Base-by-base conservation (phyloP, 495 filamentous ascomycete genomes). In the Hyphodiscus hymeniophilus region DNA sequence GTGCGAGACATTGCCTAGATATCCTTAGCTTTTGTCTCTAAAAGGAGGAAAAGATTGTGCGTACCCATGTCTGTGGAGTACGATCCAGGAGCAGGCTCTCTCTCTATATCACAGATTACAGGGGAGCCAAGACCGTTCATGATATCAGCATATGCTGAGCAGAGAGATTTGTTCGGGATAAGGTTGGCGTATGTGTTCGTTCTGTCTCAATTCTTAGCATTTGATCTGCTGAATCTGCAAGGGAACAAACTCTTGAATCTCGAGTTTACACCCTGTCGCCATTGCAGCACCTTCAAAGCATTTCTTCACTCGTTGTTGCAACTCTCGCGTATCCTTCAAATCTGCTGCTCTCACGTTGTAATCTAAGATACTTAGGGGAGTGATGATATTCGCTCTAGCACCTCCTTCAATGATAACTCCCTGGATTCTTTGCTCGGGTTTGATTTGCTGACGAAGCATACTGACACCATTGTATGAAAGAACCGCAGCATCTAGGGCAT, bases 1-100 rank as follows among this genome's bases (percentile, higher is more conserved):
- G 31, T 80, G 74, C 7, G 72, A 74, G 1, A 81, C 75, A 43
- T 81, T 74, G 0, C 76, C 77, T 78, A 68, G 62, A 16, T 69
- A 58, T 33, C 24, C 1, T 35, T 21, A 35, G 34, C 24, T 23
- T 38, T 11, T 22, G 48, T 15, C 16, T 28, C 10, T 13, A 3
- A 3, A 47, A 30, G 17, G 8, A 12, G 8, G 26, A 28, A 28
- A 5, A 10, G 26, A 10, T 28, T 28, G 4, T 10, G 10, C 26
- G 17, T 36, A 36, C 34, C 34, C 34, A 36, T 36, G 15, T 36
- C 34, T 18, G 34, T 36, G 4, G 34, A 36, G 13, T 18, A 36
- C 34, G 34, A 18, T 18, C 34, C 34, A 15, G 34, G 34, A 36
- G 17, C 17, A 7, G 34, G 34, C 4, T n/a, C 13, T 18, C 17